Base-by-base conservation (phyloP, 202 grass and related monocot genomes). In the Eragrostis tef region DNA sequence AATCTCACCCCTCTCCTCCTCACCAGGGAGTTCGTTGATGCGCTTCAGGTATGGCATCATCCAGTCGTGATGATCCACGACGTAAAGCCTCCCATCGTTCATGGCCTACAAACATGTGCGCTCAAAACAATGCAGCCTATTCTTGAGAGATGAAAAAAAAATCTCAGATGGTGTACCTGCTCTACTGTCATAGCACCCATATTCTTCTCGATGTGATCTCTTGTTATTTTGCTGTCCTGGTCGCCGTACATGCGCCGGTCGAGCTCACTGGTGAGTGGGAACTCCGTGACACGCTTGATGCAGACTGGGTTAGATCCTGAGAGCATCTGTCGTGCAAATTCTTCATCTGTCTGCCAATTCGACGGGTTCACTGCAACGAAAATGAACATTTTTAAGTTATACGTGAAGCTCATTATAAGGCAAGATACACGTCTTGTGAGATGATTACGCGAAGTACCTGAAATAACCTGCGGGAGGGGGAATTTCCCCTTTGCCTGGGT, bases 291-390 rank as follows among this genome's bases (percentile, higher is more conserved):
- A 11, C 48, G 88, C 66, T 70, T 79, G 44, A 94, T 94, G 17
- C 85, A 43, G 19, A 94, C 83, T 0, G 91, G 91, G 61, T 94
- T 94, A 26, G 90, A 11, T 3, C 88, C 91, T 0, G 91, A 86
- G 14, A 94, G 71, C 77, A 88, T 94, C 78, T 94, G 85, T 45
- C 91, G 71, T 0, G 75, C 83, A 22, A 91, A 94, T 64, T 94
- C 91, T 60, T 94, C 86, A 17, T 94, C 88, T 1, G 45, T 86
- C 41, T 86, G 85, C 91, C 91, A 94, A 20, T 46, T 86, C 25
- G 27, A 65, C 25, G 60, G 85, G 67, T 94, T 84, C 52, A 74
- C 88, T 90, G 13, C 31, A 46, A 24, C 14, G 19, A 53, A 16
- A n/a, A 53, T 53, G 15, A n/a, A 53, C 50, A 5, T 16, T 49